Conservation (phyloP, 2,329 filamentous ascomycete genomes). For the Clonostachys rosea region DNA sequence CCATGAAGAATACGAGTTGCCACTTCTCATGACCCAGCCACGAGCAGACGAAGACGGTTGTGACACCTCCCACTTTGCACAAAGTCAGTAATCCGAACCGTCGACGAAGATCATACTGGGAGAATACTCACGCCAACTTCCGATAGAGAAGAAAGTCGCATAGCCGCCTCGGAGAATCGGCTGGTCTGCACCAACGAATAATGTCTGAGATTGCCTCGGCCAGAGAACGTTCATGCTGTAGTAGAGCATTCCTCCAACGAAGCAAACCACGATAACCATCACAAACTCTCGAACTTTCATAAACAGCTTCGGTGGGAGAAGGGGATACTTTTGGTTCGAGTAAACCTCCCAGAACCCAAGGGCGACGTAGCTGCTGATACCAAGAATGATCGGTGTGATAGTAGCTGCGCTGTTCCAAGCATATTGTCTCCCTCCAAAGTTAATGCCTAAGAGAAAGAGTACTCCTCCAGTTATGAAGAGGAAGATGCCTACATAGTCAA, state of each 20-base stretch:
- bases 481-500: slow-evolving; percentile 16
- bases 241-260: slow-evolving; percentile 22
- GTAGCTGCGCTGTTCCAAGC: slow-evolving; percentile 16
- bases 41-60: slow-evolving; percentile 17
- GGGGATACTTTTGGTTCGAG: slow-evolving; percentile 15
- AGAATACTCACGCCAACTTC: slow-evolving; percentile 13
- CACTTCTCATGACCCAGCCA: slow-evolving; percentile 24
- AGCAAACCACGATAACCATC: slow-evolving; percentile 20
- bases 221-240: slow-evolving; percentile 22
- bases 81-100: background rate
- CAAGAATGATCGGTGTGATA: slow-evolving; percentile 21
- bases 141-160: slow-evolving; percentile 17
- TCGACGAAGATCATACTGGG: background rate
- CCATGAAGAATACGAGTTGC: slow-evolving; percentile 25
- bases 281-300: slow-evolving; percentile 17
- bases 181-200: slow-evolving; percentile 13
- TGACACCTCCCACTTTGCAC: slow-evolving; percentile 13
- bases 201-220: slow-evolving; percentile 17
- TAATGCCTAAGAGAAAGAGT: slow-evolving; percentile 19
- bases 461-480: slow-evolving; percentile 16
- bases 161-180: slow-evolving; percentile 17
- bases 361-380: slow-evolving; percentile 15
- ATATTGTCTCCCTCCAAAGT: slow-evolving; percentile 18
- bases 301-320: slow-evolving; percentile 21
- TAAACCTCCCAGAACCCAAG: slow-evolving; percentile 20